Conservation (phyloP, 345 rosid species). For the Moricandia moricandioides region DNA sequence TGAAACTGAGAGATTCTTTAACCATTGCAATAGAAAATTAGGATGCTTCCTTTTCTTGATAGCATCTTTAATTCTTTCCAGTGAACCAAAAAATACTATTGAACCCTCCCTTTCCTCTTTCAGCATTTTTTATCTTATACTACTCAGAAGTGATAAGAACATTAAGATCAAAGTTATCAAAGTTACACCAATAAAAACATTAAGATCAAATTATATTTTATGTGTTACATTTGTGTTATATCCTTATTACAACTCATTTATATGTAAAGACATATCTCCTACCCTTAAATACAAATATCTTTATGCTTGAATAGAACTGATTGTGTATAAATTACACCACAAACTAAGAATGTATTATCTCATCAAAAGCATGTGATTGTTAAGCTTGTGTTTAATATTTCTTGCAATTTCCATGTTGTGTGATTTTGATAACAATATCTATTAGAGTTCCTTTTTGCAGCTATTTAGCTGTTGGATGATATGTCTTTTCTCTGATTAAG, state of each 20-base stretch:
- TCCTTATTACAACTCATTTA: neutral
- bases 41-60: slow-evolving; percentile 28
- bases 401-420: neutral
- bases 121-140: slow-evolving; percentile 24
- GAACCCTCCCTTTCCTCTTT: slow-evolving; percentile 25
- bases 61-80: slow-evolving; percentile 22
- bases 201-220: neutral
- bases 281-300: neutral
- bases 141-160: neutral
- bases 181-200: too few species aligned
- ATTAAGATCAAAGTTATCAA: neutral
- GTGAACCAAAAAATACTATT: slow-evolving; percentile 14
- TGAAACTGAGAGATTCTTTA: slow-evolving; percentile 28
- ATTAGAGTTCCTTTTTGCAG: neutral
- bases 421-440: neutral
- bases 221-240: neutral
- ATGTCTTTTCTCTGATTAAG: neutral
- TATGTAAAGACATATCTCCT: neutral
- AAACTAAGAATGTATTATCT: neutral
- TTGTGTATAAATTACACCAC: neutral
- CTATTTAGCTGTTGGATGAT: neutral
- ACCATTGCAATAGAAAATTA: slow-evolving; percentile 6
- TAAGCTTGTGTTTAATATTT: slow-evolving; percentile 19
- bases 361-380: slow-evolving; percentile 20
- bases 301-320: neutral